These are phyloP conservation scores for Pugionium dolabratum DNA, from an alignment of 345 rosid species.

Conservation along the genomic window DNA sequence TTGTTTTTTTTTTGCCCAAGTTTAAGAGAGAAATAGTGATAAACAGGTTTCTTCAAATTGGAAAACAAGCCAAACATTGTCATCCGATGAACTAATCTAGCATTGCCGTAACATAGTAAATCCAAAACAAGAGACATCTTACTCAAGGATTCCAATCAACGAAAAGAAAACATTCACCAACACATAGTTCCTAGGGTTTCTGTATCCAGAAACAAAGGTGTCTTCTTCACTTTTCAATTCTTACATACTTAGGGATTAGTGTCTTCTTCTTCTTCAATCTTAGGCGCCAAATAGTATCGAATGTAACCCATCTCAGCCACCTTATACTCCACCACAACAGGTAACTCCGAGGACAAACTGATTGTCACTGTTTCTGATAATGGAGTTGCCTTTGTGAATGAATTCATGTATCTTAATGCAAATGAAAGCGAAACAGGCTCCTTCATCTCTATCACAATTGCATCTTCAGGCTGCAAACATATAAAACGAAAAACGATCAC, in stretches of 20 bases:
- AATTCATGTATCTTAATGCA: constrained; percentile 85
- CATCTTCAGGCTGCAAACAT: constrained; percentile 75
- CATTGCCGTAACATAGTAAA: background rate
- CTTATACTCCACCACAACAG: constrained; percentile 95
- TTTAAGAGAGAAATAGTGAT: background rate
- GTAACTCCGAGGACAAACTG: constrained; percentile 93
- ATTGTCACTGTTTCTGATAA: constrained; percentile 68
- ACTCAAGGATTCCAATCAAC: background rate
- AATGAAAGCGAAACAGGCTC: constrained; percentile 84
- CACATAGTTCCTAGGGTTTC: background rate
- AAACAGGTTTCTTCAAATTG: background rate
- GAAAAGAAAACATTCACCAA: background rate
- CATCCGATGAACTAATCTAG: background rate
- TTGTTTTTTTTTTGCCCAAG: background rate
- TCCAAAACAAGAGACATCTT: background rate
- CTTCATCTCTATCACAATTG: constrained; percentile 71
- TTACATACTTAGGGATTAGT: constrained; percentile 46
- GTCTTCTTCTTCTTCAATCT: constrained; percentile 97
- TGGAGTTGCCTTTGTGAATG: constrained; percentile 84
- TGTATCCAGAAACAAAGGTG: background rate
- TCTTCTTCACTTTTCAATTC: no score
- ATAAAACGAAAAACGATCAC: background rate
- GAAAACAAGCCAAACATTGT: background rate
- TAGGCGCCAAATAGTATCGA: constrained; percentile 94
- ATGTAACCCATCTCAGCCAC: constrained; percentile 98